Base-by-base conservation (phyloP, 805 yeast genomes). In the Ogataea pini region DNA sequence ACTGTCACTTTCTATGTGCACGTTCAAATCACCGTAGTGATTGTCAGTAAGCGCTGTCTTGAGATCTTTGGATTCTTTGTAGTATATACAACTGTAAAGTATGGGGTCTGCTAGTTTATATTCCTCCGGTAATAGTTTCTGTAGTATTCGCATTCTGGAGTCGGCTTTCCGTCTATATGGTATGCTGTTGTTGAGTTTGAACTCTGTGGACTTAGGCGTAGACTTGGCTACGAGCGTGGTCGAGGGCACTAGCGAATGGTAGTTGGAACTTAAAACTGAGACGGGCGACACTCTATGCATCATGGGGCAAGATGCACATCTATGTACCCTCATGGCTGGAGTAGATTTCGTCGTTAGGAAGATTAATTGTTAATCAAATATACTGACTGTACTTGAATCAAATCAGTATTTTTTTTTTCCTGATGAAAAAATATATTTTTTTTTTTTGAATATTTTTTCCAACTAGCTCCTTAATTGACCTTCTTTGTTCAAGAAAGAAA, bases 31-130 rank as follows among this genome's bases (percentile, higher is more conserved):
- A 8, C 13, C 42, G 33, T 39, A 39, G 16, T 28, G 25, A 16
- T 14, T 7, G 19, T 53, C 61, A 7, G 16, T 29, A 3, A 50
- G 37, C 9, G 46, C 46, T 1, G 59, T 58, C 39, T 48, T 41
- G 9, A 53, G 29, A 3, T 34, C 40, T 10, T 24, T 22, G n/a
- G 40, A 17, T 7, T 51, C 46, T 16, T 50, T 45, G n/a, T 38
- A 47, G 45, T 63, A 63, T 2, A 62, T 29, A 32, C 63, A 58
- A 12, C 55, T 50, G 24, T 57, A 59, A 7, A 62, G 39, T 16
- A 62, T 14, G 17, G 47, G 39, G 24, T 58, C 57, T 6, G 50
- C 50, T 9, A 65, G 45, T 37, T 46, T 40, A 34, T 49, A 64
- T 27, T 56, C 57, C 8, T 44, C 32, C 1, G 69, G 68, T 18